Conservation (phyloP, 1,139 yeast species). For the Wickerhamomyces sp. region DNA sequence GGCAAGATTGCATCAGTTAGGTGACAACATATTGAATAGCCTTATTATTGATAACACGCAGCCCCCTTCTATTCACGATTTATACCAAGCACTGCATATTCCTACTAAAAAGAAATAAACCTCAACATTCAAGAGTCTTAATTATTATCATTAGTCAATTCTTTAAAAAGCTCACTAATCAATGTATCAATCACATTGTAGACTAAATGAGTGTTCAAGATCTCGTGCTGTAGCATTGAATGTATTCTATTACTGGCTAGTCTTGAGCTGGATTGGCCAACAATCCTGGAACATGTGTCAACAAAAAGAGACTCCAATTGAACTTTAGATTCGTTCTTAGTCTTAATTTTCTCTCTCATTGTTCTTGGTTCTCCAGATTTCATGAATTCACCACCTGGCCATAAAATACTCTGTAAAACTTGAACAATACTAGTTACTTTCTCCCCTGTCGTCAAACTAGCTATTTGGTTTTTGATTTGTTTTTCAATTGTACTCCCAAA, state of each 20-base stretch:
- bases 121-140: background rate
- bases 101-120: too few relatives aligned
- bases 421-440: conserved; percentile 43
- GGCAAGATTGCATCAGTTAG: too few relatives aligned
- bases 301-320: conserved; percentile 53
- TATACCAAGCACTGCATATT: too few relatives aligned
- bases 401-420: conserved; percentile 44
- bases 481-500: conserved; percentile 87
- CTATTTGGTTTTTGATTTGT: conserved; percentile 51
- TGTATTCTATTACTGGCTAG: conserved; percentile 60
- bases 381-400: conserved; percentile 60
- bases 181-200: conserved; percentile 53
- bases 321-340: conserved; percentile 55
- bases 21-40: too few relatives aligned
- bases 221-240: conserved; percentile 70
- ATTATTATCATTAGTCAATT: conserved; percentile 10
- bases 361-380: conserved; percentile 35
- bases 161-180: conserved; percentile 41
- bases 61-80: too few relatives aligned
- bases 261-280: conserved; percentile 63
- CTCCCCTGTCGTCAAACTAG: conserved; percentile 42
- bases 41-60: too few relatives aligned
- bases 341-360: conserved; percentile 44
- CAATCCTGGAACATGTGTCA: conserved; percentile 69
- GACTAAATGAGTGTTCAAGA: conserved; percentile 60